phyloP scores from a whole-genome alignment of 2,329 filamentous ascomycete genomes.

The Arthrobotrys sinensis region DNA sequence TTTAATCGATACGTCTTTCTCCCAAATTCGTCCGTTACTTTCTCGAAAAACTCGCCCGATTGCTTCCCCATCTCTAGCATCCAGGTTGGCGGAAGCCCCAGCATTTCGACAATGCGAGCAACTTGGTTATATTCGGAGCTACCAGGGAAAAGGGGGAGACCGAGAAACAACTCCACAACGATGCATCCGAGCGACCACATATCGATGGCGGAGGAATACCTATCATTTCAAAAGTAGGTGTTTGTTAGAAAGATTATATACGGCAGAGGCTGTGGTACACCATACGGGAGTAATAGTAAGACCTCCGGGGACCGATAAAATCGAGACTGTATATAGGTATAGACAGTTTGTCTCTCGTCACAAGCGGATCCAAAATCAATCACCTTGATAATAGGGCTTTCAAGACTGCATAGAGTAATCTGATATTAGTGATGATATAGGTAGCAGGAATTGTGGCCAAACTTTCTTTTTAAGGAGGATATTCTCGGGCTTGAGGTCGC shows the following conservation, averaged over 20 bases:
- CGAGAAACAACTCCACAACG: constrained; percentile 96
- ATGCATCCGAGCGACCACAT: constrained; percentile 99
- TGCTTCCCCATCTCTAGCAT: constrained; percentile 99
- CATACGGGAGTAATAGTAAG: constrained; percentile 85
- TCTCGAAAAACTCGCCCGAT: constrained; percentile 96
- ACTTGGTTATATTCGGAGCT: constrained; percentile 99
- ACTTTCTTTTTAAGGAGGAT: constrained; percentile 92
- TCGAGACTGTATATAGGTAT: constrained; percentile 98
- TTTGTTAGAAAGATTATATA: constrained; percentile 22
- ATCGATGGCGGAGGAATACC: constrained; percentile 96
- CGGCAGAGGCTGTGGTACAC: constrained; percentile 31
- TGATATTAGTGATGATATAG: constrained; percentile 26
- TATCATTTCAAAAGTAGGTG: constrained; percentile 63
- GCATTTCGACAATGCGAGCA: constrained; percentile 96
- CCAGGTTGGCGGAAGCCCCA: constrained; percentile 95
- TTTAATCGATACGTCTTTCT: constrained; percentile 92
- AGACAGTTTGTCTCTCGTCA: constrained; percentile 97
- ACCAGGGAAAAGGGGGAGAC: constrained; percentile 92
- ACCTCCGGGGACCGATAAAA: constrained; percentile 99
- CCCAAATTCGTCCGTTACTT: constrained; percentile 90
- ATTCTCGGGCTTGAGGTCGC: constrained; percentile 97
- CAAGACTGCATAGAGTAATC: constrained; percentile 73
- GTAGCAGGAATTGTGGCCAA: background rate
- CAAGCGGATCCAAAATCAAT: constrained; percentile 99
- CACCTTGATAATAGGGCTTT: constrained; percentile 99